Conservation (phyloP, 2,329 filamentous ascomycete genomes). For the Fusarium keratoplasticum region DNA sequence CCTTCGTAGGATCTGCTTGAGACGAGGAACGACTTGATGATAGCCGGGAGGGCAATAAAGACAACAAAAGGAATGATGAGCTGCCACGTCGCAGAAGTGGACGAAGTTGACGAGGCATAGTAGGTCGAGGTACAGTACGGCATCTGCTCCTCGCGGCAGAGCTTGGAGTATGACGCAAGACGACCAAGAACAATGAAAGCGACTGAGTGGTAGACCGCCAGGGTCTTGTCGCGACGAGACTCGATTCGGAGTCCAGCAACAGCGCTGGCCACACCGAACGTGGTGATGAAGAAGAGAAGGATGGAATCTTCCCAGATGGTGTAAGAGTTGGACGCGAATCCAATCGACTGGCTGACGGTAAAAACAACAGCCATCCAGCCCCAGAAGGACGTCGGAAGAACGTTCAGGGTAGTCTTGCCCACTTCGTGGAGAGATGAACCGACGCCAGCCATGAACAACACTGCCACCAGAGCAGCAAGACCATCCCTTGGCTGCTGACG, state of each 20-base stretch:
- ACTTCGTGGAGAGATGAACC: constrained; percentile 56
- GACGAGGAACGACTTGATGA: constrained; percentile 82
- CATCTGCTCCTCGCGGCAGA: constrained; percentile 99
- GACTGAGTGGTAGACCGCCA: constrained; percentile 87
- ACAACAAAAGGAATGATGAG: constrained; percentile 82
- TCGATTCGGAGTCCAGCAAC: constrained; percentile 81
- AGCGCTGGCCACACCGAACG: constrained; percentile 83
- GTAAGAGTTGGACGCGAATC: constrained; percentile 97
- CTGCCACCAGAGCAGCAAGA: constrained; percentile 54
- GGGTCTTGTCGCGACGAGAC: constrained; percentile 72
- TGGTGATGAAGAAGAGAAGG: constrained; percentile 88
- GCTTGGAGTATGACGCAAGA: constrained; percentile 85
- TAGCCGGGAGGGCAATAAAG: constrained; percentile 76
- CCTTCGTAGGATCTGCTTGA: constrained; percentile 91
- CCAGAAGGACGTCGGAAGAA: constrained; percentile 83
- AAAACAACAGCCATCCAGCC: constrained; percentile 87
- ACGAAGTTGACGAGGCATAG: constrained; percentile 91
- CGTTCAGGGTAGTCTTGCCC: constrained; percentile 59
- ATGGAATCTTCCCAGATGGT: constrained; percentile 99
- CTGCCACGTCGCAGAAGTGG: constrained; percentile 93
- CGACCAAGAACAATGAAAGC: constrained; percentile 84
- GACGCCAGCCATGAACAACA: constrained; percentile 55
- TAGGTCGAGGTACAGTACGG: constrained; percentile 95
- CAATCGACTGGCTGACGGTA: constrained; percentile 87
- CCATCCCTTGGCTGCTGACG: constrained; percentile 49